Evolutionary conservation across 2,329 filamentous ascomycete genomes (phyloP).

Genomic region (Apiospora hydei): DNA sequence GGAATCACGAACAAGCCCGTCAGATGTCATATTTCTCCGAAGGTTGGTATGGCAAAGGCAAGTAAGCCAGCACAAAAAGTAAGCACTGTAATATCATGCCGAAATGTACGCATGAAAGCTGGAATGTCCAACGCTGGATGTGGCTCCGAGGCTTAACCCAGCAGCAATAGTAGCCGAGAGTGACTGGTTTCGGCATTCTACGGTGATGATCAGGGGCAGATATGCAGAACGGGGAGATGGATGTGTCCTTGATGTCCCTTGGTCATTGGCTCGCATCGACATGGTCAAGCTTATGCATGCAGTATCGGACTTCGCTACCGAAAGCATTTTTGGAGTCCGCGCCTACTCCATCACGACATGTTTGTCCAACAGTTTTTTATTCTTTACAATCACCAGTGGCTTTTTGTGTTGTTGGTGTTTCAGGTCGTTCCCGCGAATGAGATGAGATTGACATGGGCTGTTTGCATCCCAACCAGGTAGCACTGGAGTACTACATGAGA

Average conservation of each 20-base stretch:
- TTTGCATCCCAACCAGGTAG: background rate
- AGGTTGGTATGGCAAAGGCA: background rate
- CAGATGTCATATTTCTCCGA: slow-evolving; percentile 15
- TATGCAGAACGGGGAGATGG: background rate
- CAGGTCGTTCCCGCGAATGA: background rate
- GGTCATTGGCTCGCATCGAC: background rate
- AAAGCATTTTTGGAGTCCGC: background rate
- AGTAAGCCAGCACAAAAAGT: background rate
- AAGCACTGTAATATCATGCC: background rate
- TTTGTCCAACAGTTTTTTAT: background rate
- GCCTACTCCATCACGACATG: background rate
- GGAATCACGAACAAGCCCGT: slow-evolving; percentile 10
- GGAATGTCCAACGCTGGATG: background rate
- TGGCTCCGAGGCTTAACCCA: background rate
- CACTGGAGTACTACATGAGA: too few species aligned
- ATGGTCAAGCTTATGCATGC: slow-evolving; percentile 5
- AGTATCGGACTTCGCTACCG: slow-evolving; percentile 19
- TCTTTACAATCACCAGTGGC: background rate
- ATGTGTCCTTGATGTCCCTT: background rate
- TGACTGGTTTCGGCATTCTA: background rate
- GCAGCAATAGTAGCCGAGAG: background rate
- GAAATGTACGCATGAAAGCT: background rate
- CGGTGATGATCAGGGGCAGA: slow-evolving; percentile 12
- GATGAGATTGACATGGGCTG: background rate
- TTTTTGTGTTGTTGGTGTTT: slow-evolving; percentile 14